phyloP scores from a whole-genome alignment of 306 rosid genomes.

The Luffa acutangula region DNA sequence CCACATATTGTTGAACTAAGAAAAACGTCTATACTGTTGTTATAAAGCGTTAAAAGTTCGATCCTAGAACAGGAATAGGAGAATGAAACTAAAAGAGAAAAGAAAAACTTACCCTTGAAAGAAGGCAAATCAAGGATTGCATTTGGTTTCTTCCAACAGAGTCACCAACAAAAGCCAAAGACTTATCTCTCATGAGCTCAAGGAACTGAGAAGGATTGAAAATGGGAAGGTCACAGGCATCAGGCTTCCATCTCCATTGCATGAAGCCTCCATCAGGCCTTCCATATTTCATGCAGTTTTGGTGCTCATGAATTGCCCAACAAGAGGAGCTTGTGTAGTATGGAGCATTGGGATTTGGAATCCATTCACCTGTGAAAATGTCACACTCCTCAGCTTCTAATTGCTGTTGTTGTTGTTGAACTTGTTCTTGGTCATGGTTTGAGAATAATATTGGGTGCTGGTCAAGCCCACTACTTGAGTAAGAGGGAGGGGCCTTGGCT shows the following conservation, averaged over 20 bases:
- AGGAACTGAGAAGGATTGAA: constrained; percentile 77
- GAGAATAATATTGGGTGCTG: neutral
- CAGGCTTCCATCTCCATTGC: constrained; percentile 91
- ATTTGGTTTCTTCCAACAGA: constrained; percentile 90
- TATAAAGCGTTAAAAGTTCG: too few relatives aligned
- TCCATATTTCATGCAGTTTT: constrained; percentile 80
- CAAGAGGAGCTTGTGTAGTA: constrained; percentile 66
- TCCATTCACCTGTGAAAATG: constrained; percentile 73
- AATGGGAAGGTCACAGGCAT: constrained; percentile 58
- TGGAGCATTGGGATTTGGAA: constrained; percentile 68
- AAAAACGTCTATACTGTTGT: too few relatives aligned
- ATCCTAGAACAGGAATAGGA: neutral
- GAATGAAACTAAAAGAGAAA: too few relatives aligned
- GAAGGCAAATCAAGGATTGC: constrained; percentile 10
- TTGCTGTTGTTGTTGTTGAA: too few relatives aligned
- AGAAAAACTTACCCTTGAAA: neutral
- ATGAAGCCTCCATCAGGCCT: constrained; percentile 64
- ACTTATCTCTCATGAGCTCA: constrained; percentile 58
- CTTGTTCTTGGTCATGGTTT: too few relatives aligned
- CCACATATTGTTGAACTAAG: too few relatives aligned
- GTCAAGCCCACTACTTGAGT: neutral
- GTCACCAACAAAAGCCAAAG: constrained; percentile 88
- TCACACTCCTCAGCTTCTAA: constrained; percentile 31
- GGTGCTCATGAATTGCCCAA: constrained; percentile 87
- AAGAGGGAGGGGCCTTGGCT: neutral